A percentile compares a stretch with the other conserved stretches of the same genome.
Conservation (phyloP, 169 alveolate species). For the Cyclospora cayetanensis region DNA sequence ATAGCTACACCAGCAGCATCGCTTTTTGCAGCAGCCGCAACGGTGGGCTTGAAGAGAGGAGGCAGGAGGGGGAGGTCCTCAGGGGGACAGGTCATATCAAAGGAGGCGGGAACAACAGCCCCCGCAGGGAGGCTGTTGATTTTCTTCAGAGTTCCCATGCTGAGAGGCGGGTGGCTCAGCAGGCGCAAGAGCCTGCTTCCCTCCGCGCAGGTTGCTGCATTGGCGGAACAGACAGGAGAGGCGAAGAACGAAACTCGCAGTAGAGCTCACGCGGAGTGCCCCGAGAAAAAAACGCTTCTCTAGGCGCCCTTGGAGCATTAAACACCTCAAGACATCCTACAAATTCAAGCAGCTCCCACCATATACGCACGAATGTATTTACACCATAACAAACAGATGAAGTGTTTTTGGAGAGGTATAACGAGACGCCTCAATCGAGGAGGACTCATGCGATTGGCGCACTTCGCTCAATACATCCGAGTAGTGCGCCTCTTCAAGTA, state of each 20-base stretch:
- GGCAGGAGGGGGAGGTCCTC: conserved; percentile 1
- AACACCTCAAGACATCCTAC: no score
- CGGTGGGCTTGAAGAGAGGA: conserved; percentile 35
- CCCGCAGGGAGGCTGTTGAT: conserved; percentile 57
- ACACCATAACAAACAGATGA: no score
- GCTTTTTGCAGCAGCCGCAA: neutral
- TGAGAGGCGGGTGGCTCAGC: conserved; percentile 22
- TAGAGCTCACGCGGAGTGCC: no score
- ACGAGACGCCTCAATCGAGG: no score
- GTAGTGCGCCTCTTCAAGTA: no score
- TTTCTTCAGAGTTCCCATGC: conserved; percentile 17
- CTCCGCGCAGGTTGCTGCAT: conserved; percentile 71
- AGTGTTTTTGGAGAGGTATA: no score
- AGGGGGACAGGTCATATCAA: conserved; percentile 35
- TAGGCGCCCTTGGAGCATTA: no score
- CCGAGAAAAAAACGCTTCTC: no score
- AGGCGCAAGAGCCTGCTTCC: conserved; percentile 48
- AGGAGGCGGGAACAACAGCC: conserved; percentile 24
- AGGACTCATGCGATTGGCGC: no score
- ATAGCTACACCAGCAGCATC: neutral
- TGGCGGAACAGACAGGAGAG: neutral
- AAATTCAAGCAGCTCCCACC: no score
- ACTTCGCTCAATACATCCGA: no score
- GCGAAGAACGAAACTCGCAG: neutral
- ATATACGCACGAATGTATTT: no score